Base-by-base conservation (phyloP, 2,329 filamentous ascomycete genomes). In the Fusarium ambrosium region DNA sequence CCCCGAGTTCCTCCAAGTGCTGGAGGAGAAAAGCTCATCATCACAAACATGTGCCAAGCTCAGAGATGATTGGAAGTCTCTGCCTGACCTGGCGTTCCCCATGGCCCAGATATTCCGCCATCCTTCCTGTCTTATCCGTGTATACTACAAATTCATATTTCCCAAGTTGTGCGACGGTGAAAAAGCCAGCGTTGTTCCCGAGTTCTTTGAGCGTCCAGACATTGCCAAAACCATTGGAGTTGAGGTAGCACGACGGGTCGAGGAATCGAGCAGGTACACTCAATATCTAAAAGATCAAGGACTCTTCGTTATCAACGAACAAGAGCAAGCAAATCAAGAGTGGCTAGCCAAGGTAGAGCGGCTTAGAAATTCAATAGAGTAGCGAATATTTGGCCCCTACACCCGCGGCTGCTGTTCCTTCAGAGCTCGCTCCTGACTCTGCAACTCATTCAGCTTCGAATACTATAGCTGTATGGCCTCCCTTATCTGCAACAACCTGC, bases 211-310 rank as follows among this genome's bases (percentile, higher is more conserved):
- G 32, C 32, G 32, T 34, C 11, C 2, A 34, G 11, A 34, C 32
- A 14, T 14, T 34, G 32, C 3, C 32, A 34, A 34, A 34, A 6
- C 32, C 11, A 1, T 34, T 34, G 32, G 1, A 34, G 32, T 34
- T 14, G 32, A 34, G 11, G 32, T 34, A 1, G 3, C 32, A 14
- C 32, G 32, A 4, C 32, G 32, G 32, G 32, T 34, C 32, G 32
- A 74, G 24, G 37, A 67, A n/a, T 74, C 71, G n/a, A 22, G 24
- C n/a, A 34, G 60, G 5, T 71, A 74, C 51, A 74, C 71, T 43
- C 27, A 69, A 27, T 68, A 69, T 64, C 56, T 74, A 27, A 56
- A 58, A 37, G 60, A 61, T 29, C 36, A 53, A 10, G 68, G 63
- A 6, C 45, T 71, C n/a, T 48, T 69, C 20, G 55, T 73, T n/a